Conservation (phyloP, 176 grass and related monocot species). For the Bothriochloa decipiens region DNA sequence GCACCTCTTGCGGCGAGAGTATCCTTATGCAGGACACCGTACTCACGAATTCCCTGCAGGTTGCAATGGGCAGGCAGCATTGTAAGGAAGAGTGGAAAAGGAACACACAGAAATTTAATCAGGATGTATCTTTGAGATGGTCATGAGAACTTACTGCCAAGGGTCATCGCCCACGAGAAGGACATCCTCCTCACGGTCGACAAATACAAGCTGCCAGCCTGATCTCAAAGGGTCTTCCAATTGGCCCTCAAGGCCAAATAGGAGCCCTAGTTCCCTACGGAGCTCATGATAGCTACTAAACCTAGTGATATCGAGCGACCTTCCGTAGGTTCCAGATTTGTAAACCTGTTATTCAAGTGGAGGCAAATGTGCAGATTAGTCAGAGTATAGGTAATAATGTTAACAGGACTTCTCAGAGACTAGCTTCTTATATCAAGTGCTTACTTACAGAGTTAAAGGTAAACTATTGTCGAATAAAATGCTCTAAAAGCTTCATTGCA, state of each 20-base stretch:
- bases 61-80: neutral
- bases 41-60: conserved; percentile 90
- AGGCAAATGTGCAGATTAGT: conserved; percentile 27
- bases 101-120: neutral
- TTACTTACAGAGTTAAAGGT: neutral
- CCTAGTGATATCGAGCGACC: conserved; percentile 88
- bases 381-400: neutral
- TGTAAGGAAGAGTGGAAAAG: conserved; percentile 13
- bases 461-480: neutral
- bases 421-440: neutral
- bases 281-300: conserved; percentile 91
- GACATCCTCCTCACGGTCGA: conserved; percentile 91
- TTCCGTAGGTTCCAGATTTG: conserved; percentile 88
- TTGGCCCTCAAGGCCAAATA: conserved; percentile 92
- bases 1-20: conserved; percentile 92
- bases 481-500: neutral
- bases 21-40: conserved; percentile 96
- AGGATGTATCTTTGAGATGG: neutral
- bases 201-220: conserved; percentile 99
- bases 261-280: conserved; percentile 75
- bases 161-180: conserved; percentile 94
- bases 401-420: neutral
- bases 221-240: conserved; percentile 99
- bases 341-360: conserved; percentile 65
- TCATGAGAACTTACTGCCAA: conserved; percentile 75